Conservation (phyloP, 2,329 filamentous ascomycete species). For the Fusarium sp. region DNA sequence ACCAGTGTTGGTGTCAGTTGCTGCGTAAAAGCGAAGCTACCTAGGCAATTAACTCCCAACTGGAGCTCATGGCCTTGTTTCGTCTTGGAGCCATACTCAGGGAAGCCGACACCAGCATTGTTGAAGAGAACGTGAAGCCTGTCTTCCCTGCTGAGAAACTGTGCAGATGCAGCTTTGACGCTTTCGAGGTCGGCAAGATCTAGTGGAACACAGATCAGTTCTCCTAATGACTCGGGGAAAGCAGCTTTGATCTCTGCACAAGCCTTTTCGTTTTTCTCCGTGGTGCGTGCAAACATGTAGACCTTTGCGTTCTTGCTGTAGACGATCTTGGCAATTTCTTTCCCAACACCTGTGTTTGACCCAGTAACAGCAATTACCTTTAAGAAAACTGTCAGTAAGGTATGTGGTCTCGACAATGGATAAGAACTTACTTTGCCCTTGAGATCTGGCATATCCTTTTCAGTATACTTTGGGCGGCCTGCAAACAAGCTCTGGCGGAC, state of each 20-base stretch:
- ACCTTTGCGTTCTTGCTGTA: constrained; percentile 67
- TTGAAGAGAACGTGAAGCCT: constrained; percentile 57
- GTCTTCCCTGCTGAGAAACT: constrained; percentile 41
- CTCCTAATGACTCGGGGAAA: constrained; percentile 53
- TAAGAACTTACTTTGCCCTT: constrained; percentile 61
- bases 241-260: constrained; percentile 58
- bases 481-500: constrained; percentile 30
- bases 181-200: constrained; percentile 56
- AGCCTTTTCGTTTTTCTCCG: constrained; percentile 57
- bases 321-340: constrained; percentile 64
- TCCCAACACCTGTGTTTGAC: constrained; percentile 59
- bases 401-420: background rate
- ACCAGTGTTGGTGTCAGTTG: constrained; percentile 53
- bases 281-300: constrained; percentile 65
- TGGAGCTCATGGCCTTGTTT: constrained; percentile 58
- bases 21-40: constrained; percentile 57
- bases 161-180: constrained; percentile 46
- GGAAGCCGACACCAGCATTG: constrained; percentile 59
- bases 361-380: constrained; percentile 65
- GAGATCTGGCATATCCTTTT: constrained; percentile 74
- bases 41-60: constrained; percentile 58
- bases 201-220: constrained; percentile 57
- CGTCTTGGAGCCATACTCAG: constrained; percentile 55
- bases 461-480: constrained; percentile 42
- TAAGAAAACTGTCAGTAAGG: background rate